phyloP scores from a whole-genome alignment of 2,329 filamentous ascomycete genomes.

The Ilyonectria sp. region DNA sequence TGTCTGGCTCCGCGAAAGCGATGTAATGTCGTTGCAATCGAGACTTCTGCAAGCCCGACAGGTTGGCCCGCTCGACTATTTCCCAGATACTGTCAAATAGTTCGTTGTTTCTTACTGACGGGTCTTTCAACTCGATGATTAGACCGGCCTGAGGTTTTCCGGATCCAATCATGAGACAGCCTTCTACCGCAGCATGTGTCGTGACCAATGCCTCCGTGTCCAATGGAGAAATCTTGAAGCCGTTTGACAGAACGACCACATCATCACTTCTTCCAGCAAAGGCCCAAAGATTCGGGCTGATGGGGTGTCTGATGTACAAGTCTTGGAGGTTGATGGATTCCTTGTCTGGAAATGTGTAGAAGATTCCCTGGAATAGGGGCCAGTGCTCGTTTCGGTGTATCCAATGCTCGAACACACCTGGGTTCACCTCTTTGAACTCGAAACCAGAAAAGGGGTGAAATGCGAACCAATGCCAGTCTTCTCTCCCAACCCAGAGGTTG shows the following conservation, averaged over 20 bases:
- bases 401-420: slow-evolving; percentile 52
- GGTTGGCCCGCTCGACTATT: slow-evolving; percentile 60
- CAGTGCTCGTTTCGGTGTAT: slow-evolving; percentile 51
- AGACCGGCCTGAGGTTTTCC: slow-evolving; percentile 48
- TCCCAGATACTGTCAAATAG: slow-evolving; percentile 62
- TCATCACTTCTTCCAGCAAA: slow-evolving; percentile 51
- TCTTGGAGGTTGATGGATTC: slow-evolving; percentile 51
- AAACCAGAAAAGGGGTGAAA: slow-evolving; percentile 55
- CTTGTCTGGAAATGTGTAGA: slow-evolving; percentile 50
- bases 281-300: slow-evolving; percentile 48
- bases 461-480: slow-evolving; percentile 53
- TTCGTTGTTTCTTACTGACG: slow-evolving; percentile 34
- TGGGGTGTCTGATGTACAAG: slow-evolving; percentile 48
- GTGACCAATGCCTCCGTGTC: slow-evolving; percentile 49
- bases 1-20: slow-evolving; percentile 56
- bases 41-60: slow-evolving; percentile 57
- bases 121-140: slow-evolving; percentile 48
- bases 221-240: slow-evolving; percentile 50
- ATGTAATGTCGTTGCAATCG: slow-evolving; percentile 60
- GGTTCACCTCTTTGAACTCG: slow-evolving; percentile 51
- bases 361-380: slow-evolving; percentile 51
- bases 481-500: slow-evolving; percentile 44
- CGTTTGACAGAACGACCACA: slow-evolving; percentile 50
- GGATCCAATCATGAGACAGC: slow-evolving; percentile 52
- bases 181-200: slow-evolving; percentile 45